phyloP scores from a whole-genome alignment of 2,329 filamentous ascomycete species.

The Colletotrichum musicola region DNA sequence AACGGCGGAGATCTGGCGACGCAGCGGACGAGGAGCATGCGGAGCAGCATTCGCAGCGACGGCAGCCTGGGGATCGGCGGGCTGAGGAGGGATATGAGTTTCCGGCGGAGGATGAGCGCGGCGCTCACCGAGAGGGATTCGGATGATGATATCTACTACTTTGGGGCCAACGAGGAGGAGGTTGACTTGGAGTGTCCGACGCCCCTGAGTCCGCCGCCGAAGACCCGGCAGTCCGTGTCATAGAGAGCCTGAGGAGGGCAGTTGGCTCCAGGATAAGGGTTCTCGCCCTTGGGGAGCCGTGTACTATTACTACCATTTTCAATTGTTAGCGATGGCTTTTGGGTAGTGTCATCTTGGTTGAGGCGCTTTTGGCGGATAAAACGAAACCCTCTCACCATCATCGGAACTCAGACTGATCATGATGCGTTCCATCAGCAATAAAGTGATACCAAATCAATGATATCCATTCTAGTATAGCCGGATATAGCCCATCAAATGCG shows the following conservation, averaged over 20 bases:
- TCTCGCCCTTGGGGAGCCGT: neutral
- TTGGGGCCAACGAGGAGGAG: conserved; percentile 21
- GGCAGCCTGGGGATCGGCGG: neutral
- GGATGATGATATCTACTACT: conserved; percentile 32
- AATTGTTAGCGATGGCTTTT: neutral
- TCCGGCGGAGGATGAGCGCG: conserved; percentile 21
- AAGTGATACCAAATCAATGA: too few species aligned
- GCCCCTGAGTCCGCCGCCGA: conserved; percentile 31
- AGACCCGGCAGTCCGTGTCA: conserved; percentile 6
- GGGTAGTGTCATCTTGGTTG: too few species aligned
- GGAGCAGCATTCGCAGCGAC: conserved; percentile 20
- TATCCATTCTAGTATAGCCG: too few species aligned
- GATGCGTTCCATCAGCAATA: too few species aligned
- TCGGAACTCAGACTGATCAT: too few species aligned
- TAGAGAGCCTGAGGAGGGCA: neutral
- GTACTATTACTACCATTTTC: neutral
- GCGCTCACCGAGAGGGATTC: conserved; percentile 34
- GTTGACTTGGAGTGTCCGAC: conserved; percentile 28
- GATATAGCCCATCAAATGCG: too few species aligned
- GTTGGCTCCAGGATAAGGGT: neutral
- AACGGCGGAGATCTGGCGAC: neutral
- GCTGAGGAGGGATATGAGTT: conserved; percentile 10
- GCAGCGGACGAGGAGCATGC: conserved; percentile 5
- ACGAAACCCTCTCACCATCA: too few species aligned
- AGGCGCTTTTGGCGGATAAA: too few species aligned